Evolutionary conservation across 1,284 basidiomycete species (phyloP).

Genomic region (Mrakiaceae sp.): DNA sequence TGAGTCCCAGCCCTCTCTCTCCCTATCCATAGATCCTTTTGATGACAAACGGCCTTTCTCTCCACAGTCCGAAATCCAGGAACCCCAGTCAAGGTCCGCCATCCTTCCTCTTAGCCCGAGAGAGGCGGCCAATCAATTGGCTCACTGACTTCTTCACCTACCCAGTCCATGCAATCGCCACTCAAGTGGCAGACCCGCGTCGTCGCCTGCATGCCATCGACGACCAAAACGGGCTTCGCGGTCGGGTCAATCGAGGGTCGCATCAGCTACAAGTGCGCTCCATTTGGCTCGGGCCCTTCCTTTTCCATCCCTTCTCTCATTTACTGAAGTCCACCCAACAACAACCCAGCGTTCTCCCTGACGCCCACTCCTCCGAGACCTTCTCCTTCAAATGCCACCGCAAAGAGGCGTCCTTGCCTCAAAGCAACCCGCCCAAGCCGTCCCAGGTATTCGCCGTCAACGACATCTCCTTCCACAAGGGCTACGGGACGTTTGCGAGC

Average conservation of each 20-base stretch:
- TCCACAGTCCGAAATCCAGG: slow-evolving; percentile 10
- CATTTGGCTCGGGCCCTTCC: neutral
- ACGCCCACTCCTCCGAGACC: slow-evolving; percentile 39
- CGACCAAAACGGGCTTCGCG: slow-evolving; percentile 53
- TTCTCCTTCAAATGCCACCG: slow-evolving; percentile 97
- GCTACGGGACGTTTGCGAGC: slow-evolving; percentile 88
- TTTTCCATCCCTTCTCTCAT: slow-evolving; percentile 10
- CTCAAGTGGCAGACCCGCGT: slow-evolving; percentile 91
- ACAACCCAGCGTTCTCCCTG: neutral
- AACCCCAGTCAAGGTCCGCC: slow-evolving; percentile 4
- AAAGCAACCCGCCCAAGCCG: slow-evolving; percentile 12
- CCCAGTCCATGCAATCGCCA: slow-evolving; percentile 51
- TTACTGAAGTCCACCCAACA: neutral
- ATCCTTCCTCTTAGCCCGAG: neutral
- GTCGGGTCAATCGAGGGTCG: slow-evolving; percentile 91
- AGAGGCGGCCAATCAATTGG: neutral
- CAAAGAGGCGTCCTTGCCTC: slow-evolving; percentile 28
- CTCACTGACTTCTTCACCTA: too few species aligned
- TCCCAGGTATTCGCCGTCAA: slow-evolving; percentile 51
- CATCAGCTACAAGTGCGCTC: slow-evolving; percentile 82
- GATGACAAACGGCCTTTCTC: too few species aligned
- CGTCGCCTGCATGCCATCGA: slow-evolving; percentile 71
- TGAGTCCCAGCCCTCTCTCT: neutral
- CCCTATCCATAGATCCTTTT: neutral
- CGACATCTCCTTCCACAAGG: slow-evolving; percentile 79